phyloP scores from a whole-genome alignment of 2,329 filamentous ascomycete species.

The Fusarium xylarioides region DNA sequence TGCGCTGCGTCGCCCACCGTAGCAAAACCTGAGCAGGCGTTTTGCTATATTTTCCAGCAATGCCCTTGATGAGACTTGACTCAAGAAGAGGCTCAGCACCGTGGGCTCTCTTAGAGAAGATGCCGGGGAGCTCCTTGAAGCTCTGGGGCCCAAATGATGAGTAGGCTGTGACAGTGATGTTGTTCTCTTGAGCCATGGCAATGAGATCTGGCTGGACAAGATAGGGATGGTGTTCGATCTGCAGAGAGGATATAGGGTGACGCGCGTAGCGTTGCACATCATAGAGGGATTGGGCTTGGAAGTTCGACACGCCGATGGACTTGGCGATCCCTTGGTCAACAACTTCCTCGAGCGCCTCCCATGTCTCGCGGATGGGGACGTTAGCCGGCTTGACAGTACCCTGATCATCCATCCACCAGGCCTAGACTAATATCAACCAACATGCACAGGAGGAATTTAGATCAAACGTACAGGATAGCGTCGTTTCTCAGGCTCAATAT shows the following conservation, averaged over 20 bases:
- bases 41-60: conserved; percentile 64
- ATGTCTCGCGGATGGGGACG: conserved; percentile 79
- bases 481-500: conserved; percentile 53
- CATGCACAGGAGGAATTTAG: not conserved
- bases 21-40: conserved; percentile 73
- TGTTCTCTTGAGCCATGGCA: conserved; percentile 63
- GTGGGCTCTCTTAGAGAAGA: conserved; percentile 42
- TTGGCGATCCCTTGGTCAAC: conserved; percentile 72
- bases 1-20: conserved; percentile 72
- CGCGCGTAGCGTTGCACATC: conserved; percentile 69
- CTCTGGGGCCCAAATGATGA: conserved; percentile 70
- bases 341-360: conserved; percentile 78
- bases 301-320: conserved; percentile 83
- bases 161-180: conserved; percentile 71
- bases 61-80: conserved; percentile 54
- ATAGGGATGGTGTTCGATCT: conserved; percentile 77
- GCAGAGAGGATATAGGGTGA: conserved; percentile 62
- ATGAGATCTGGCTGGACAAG: conserved; percentile 67
- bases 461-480: conserved; percentile 47
- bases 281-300: conserved; percentile 68
- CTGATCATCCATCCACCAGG: conserved; percentile 50
- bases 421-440: conserved; percentile 7
- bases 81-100: conserved; percentile 45
- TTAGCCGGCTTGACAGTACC: conserved; percentile 65
- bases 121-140: conserved; percentile 45